Evolutionary conservation across 1,284 basidiomycete genomes (phyloP).

Genomic region (Cryptococcus jaspeensis): DNA sequence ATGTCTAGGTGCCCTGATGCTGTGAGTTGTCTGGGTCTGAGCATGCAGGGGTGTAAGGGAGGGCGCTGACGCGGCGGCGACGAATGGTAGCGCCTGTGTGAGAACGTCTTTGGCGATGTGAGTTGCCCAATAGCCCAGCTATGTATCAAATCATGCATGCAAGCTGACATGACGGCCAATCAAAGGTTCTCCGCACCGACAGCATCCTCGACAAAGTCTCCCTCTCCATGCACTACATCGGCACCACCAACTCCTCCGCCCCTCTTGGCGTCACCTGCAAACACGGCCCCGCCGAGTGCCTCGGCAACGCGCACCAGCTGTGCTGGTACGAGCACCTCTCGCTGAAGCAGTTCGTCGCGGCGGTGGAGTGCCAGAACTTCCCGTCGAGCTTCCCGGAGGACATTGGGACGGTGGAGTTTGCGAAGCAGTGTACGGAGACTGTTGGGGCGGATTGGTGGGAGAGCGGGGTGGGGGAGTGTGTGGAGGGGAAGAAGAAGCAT

Average conservation of each 20-base stretch:
- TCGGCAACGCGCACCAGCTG: slow-evolving; percentile 77
- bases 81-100: slow-evolving; percentile 56
- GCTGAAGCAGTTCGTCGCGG: slow-evolving; percentile 65
- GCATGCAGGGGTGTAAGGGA: not conserved
- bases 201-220: slow-evolving; percentile 61
- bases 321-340: slow-evolving; percentile 58
- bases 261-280: slow-evolving; percentile 71
- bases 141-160: not conserved
- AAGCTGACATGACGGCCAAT: not conserved
- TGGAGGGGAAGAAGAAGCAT: slow-evolving; percentile 42
- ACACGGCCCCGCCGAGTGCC: slow-evolving; percentile 74
- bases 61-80: not conserved
- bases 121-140: slow-evolving; percentile 6
- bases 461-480: slow-evolving; percentile 60
- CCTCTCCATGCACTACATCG: slow-evolving; percentile 69
- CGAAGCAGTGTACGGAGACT: slow-evolving; percentile 63
- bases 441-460: slow-evolving; percentile 68
- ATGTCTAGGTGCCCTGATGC: slow-evolving; percentile 52
- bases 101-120: slow-evolving; percentile 65
- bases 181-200: slow-evolving; percentile 62
- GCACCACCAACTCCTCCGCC: slow-evolving; percentile 64
- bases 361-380: slow-evolving; percentile 70
- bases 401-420: slow-evolving; percentile 67
- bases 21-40: slow-evolving; percentile 28
- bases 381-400: slow-evolving; percentile 58